Evolutionary conservation across 2,329 filamentous ascomycete species (phyloP), one percentile per base, ranked within the genome.

Genomic region (Pestalotiopsis fici): DNA sequence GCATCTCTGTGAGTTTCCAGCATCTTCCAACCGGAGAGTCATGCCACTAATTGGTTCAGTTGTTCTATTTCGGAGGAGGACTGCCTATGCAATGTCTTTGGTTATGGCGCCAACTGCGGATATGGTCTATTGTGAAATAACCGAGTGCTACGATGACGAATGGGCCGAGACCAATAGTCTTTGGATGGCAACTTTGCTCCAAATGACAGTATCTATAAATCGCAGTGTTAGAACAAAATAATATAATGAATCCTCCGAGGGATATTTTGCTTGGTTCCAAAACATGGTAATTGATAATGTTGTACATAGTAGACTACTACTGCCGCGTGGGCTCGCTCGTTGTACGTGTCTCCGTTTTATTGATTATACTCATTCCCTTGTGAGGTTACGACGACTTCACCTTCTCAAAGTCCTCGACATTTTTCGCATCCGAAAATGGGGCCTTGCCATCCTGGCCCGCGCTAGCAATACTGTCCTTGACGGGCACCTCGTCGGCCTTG

Each of bases 381-480:
- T 43, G 11, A 43, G 6, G n/a, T 43, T 37, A 39, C 47, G 59
- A 68, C 28, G 50, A 23, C 55, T 64, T 67, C 27, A 21, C 11
- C 47, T 74, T 76, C 66, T 75, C 82, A 75, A 87, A 86, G 66
- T 88, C 84, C 73, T 88, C 88, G 54, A 89, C 76, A 62, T 86
- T 84, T 74, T 86, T 88, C n/a, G 79, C 79, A 59, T 89, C 86
- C 73, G 89, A 84, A 73, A 93, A 89, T 47, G 83, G 83, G n/a
- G 91, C 90, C 77, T 91, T 91, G 21, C 90, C 91, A 70, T 89
- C 87, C 71, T 83, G 82, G 18, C 82, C 82, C 35, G 90, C 84
- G 47, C 81, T 85, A 0, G 88, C 88, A 56, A 91, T 81, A 65
- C 86, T 85, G 60, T 90, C 81, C 1, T 81, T 83, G 3, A 83